phyloP scores from a whole-genome alignment of 805 yeast genomes.

The Sugiyamaella floridensis region DNA sequence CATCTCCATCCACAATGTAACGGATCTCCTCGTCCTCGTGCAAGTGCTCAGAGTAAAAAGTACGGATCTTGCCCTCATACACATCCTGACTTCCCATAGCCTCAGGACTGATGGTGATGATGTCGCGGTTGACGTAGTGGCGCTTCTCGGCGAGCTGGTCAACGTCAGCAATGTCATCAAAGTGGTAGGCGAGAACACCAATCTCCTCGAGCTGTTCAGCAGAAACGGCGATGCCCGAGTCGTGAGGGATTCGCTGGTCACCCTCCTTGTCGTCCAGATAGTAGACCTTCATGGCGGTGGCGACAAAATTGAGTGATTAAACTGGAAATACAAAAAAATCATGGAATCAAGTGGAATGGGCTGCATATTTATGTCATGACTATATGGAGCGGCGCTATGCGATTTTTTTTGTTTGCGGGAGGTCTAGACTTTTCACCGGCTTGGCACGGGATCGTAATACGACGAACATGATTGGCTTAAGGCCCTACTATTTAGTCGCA shows the following conservation, averaged over 20 bases:
- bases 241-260: conserved; percentile 64
- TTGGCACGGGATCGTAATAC: too few relatives aligned
- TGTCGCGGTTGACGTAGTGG: conserved; percentile 73
- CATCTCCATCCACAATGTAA: conserved; percentile 81
- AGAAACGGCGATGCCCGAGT: conserved; percentile 56
- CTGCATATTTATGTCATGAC: too few relatives aligned
- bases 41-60: conserved; percentile 75
- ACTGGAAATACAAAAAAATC: neutral
- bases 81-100: conserved; percentile 60
- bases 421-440: too few relatives aligned
- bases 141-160: conserved; percentile 62
- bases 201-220: conserved; percentile 44
- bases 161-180: conserved; percentile 47
- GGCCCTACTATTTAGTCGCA: too few relatives aligned
- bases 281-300: conserved; percentile 40
- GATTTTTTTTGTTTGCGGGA: too few relatives aligned
- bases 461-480: too few relatives aligned
- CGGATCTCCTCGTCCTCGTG: conserved; percentile 98
- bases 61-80: conserved; percentile 56
- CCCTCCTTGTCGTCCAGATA: conserved; percentile 57
- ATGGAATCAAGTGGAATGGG: too few relatives aligned
- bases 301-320: neutral
- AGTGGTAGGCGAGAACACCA: conserved; percentile 62
- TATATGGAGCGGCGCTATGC: too few relatives aligned
- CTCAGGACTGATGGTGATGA: conserved; percentile 50